These are phyloP conservation scores for Tephrocybe sp. DNA, from an alignment of 768 basidiomycete genomes.

Conservation along the genomic window DNA sequence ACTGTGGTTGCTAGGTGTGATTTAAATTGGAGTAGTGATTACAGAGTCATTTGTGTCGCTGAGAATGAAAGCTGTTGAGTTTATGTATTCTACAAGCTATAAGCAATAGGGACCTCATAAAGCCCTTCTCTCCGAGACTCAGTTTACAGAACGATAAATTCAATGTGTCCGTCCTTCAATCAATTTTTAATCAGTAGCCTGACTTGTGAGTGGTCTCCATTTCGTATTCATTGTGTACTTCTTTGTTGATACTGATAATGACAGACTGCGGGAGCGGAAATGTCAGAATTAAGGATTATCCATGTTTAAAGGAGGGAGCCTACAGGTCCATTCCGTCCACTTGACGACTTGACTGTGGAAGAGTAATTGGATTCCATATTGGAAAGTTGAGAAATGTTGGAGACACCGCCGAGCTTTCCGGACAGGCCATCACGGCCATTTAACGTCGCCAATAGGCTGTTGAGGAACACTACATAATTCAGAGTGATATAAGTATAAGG, in stretches of 20 bases:
- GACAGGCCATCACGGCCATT: slow-evolving; percentile 25
- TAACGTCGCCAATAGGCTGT: slow-evolving; percentile 33
- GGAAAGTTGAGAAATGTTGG: slow-evolving; percentile 15
- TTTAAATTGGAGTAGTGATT: no score
- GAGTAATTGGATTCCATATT: background rate
- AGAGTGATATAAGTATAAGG: background rate
- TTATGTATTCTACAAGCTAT: no score
- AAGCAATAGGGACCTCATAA: no score
- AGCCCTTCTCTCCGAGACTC: no score
- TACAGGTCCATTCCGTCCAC: slow-evolving; percentile 5
- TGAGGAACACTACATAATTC: slow-evolving; percentile 25
- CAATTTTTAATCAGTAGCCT: background rate
- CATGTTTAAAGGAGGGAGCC: background rate
- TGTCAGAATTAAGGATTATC: background rate
- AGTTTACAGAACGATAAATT: background rate
- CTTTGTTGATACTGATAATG: slow-evolving; percentile 17
- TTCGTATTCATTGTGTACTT: slow-evolving; percentile 11
- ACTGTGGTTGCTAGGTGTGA: no score
- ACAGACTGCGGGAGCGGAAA: slow-evolving; percentile 7
- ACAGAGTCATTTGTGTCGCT: no score
- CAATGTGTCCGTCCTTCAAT: background rate
- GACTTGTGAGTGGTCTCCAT: background rate
- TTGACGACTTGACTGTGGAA: background rate
- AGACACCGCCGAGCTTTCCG: slow-evolving; percentile 19
- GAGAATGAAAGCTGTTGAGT: no score